Conservation (phyloP, 345 rosid species). For the Noccaea bulbosa region DNA sequence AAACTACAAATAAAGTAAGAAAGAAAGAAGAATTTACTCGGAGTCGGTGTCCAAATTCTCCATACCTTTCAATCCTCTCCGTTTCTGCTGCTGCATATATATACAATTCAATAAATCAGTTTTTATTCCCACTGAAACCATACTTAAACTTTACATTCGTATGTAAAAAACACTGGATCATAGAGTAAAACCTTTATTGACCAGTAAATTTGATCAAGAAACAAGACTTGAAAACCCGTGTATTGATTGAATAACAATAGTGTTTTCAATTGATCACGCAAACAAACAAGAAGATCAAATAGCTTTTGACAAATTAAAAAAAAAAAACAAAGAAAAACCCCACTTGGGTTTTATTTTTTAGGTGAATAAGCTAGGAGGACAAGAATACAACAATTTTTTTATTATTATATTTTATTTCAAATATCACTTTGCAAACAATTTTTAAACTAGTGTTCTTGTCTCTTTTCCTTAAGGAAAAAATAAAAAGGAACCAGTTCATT, state of each 20-base stretch:
- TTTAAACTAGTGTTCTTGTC: constrained; percentile 19
- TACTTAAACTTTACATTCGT: constrained; percentile 1
- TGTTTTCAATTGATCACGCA: not conserved
- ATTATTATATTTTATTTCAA: not conserved
- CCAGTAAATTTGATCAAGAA: constrained; percentile 14
- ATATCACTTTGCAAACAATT: constrained; percentile 21
- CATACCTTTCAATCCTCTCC: constrained; percentile 73
- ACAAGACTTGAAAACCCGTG: constrained; percentile 1
- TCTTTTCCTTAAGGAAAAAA: constrained; percentile 1
- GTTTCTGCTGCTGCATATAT: constrained; percentile 53
- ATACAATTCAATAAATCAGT: not conserved
- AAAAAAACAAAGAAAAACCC: not conserved
- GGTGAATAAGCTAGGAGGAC: too few relatives aligned
- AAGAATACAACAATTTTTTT: too few relatives aligned
- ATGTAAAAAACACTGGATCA: not conserved
- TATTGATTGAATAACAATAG: not conserved
- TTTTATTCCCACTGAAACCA: not conserved
- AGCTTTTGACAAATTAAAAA: not conserved
- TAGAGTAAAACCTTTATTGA: not conserved
- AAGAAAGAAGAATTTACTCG: constrained; percentile 37
- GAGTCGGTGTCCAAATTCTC: constrained; percentile 71
- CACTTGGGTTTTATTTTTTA: constrained; percentile 15
- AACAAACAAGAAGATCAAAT: constrained; percentile 6
- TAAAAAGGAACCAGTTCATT: constrained; percentile 24
- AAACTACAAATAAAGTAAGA: not conserved